Conservation (phyloP, 2,329 filamentous ascomycete species). For the Massarina eburnea region DNA sequence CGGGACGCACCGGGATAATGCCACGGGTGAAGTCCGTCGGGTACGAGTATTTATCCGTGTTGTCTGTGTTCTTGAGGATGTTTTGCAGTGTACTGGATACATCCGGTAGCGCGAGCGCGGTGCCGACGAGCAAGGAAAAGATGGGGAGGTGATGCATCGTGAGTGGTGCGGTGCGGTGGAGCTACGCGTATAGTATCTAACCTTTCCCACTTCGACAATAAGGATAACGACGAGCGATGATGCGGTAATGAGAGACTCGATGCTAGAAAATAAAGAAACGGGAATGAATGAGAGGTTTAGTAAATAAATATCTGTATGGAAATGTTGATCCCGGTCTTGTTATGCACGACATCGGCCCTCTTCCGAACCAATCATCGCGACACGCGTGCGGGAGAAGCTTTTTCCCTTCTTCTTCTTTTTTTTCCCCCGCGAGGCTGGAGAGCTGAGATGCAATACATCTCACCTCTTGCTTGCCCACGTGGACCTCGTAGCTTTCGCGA, state of each 20-base stretch:
- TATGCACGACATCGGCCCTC: constrained; percentile 2
- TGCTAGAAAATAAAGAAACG: neutral
- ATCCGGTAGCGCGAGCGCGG: constrained; percentile 39
- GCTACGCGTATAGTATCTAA: neutral
- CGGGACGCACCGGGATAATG: constrained; percentile 55
- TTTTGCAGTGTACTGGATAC: constrained; percentile 55
- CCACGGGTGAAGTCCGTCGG: constrained; percentile 63
- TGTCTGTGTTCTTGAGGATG: constrained; percentile 58
- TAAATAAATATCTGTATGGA: constrained; percentile 1
- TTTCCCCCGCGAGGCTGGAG: too few relatives aligned
- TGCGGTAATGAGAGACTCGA: neutral
- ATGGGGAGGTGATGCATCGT: constrained; percentile 18
- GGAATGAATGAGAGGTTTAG: neutral
- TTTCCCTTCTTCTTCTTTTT: too few relatives aligned
- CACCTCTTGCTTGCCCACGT: too few relatives aligned
- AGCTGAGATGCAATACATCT: too few relatives aligned
- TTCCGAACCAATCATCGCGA: constrained; percentile 9
- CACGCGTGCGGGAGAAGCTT: constrained; percentile 2
- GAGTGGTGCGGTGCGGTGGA: neutral
- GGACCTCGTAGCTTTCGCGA: too few relatives aligned
- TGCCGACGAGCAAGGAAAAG: constrained; percentile 16
- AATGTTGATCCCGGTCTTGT: neutral
- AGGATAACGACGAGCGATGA: neutral
- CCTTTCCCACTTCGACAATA: neutral
- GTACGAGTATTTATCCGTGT: constrained; percentile 57